phyloP scores from a whole-genome alignment of 768 basidiomycete species.

The Pisolithus sp. region DNA sequence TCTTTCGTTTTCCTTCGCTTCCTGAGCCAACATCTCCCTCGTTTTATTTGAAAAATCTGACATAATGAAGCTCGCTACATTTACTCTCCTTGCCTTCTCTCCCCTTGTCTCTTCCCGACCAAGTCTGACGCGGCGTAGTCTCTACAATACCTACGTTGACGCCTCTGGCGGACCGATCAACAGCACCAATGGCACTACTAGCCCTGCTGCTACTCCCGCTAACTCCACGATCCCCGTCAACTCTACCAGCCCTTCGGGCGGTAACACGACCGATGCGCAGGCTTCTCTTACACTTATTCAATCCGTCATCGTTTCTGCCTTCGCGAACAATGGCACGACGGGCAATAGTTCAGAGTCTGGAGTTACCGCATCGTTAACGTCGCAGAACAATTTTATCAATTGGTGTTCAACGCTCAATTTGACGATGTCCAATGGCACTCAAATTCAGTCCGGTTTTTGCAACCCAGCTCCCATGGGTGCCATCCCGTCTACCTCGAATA shows the following conservation, averaged over 20 bases:
- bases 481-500: conserved; percentile 42
- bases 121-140: conserved; percentile 25
- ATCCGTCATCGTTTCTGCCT: conserved; percentile 48
- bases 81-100: conserved; percentile 28
- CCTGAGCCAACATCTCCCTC: conserved; percentile 4
- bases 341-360: conserved; percentile 29
- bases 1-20: background rate
- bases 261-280: conserved; percentile 18
- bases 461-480: conserved; percentile 59
- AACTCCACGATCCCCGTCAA: too few species aligned
- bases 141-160: conserved; percentile 26
- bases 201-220: too few species aligned
- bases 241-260: background rate
- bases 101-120: conserved; percentile 31
- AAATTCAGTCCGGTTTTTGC: conserved; percentile 46
- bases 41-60: conserved; percentile 3
- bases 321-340: conserved; percentile 44
- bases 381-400: conserved; percentile 73
- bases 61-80: conserved; percentile 34
- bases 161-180: conserved; percentile 25
- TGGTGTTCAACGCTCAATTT: conserved; percentile 45
- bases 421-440: conserved; percentile 58
- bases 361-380: conserved; percentile 52
- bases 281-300: conserved; percentile 35
- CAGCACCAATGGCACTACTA: conserved; percentile 1